Evolutionary conservation across 352 stramenopile genomes (phyloP), one percentile per base, ranked within the genome.

Genomic region (Elongisporangium anandrum): DNA sequence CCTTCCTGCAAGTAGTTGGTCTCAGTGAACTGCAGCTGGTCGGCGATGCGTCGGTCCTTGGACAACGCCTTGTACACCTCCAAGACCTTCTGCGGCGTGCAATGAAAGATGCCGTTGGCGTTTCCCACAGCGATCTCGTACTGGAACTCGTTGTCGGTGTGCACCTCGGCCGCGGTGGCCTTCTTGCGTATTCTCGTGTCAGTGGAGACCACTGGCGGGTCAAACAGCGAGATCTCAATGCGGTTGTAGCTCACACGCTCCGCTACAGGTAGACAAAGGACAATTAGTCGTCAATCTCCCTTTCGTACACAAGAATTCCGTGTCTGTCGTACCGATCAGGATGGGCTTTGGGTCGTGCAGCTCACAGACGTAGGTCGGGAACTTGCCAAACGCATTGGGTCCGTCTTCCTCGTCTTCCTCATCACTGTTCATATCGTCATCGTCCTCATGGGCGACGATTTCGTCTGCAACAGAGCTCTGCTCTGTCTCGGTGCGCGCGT

Each of bases 321-420:
- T 26, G 16, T n/a, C 4, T 16, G 1, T 50, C 64, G 41, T 57
- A 92, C 82, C 82, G 52, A 81, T 65, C 56, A 92, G 77, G 41
- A 92, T 76, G 10, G 71, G 64, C 54, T 90, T 90, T 7, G 83
- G 83, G 65, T 92, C 83, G 54, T 92, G 83, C 10, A 88, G 67
- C 57, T 85, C 79, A 54, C 83, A 92, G 23, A 92, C 70, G 50
- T 90, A 92, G 16, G 83, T 90, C 9, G 79, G 72, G 52, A 88
- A 75, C 5, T 60, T 24, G 53, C 65, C 60, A n/a, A 74, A 57
- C 34, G 68, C 61, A 10, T 65, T 63, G 17, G 69, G 60, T 3
- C 68, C 67, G 1, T 70, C 57, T 1, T 73, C 64, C n/a, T 68
- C 71, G 7, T 56, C 60, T 22, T 79, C 70, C 1, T 68, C 48